Base-by-base conservation (phyloP, 768 basidiomycete genomes). In the Lanmaoa rubissima region DNA sequence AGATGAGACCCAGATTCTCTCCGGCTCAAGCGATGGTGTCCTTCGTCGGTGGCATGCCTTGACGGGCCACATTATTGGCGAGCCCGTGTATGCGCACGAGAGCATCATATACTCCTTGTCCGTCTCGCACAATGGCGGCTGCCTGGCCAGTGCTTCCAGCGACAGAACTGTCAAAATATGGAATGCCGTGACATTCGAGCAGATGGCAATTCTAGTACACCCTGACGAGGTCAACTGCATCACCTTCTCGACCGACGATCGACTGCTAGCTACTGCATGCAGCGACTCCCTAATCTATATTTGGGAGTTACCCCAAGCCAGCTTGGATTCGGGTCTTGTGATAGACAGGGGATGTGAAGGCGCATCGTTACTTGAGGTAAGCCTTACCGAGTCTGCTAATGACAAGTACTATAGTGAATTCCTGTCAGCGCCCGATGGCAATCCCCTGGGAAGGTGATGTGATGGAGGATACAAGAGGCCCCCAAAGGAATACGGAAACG, bases 211-310 rank as follows among this genome's bases (percentile, higher is more conserved):
- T 39, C 49, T 68, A 28, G 45, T 34, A 31, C 67, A 68, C 44
- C 61, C 61, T 7, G 50, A 70, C 26, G 67, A 68, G 36, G 69
- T 73, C 45, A 65, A 66, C 19, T 73, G 63, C 24, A 44, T 68
- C 48, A 38, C 70, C 44, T 73, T 73, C 57, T 71, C 70, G 3
- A 28, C 50, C 47, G 70, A 74, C 58, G 66, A 66, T 51, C 54
- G 68, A 54, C 62, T 61, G 50, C 48, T 71, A n/a, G 70, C 72
- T 19, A 72, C 70, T 8, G 69, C 66, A 24, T 70, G 71, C 43
- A 69, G 63, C 44, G 69, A 70, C 47, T 63, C 69, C 41, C 35
- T 48, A 14, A 36, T 74, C 41, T 69, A 72, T 48, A 43, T 72
- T 19, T 72, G 72, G 70, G 73, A 72, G 48, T 13, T 62, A 26